phyloP scores from a whole-genome alignment of 177 flowering plant genomes.

The Vitis hybrid region DNA sequence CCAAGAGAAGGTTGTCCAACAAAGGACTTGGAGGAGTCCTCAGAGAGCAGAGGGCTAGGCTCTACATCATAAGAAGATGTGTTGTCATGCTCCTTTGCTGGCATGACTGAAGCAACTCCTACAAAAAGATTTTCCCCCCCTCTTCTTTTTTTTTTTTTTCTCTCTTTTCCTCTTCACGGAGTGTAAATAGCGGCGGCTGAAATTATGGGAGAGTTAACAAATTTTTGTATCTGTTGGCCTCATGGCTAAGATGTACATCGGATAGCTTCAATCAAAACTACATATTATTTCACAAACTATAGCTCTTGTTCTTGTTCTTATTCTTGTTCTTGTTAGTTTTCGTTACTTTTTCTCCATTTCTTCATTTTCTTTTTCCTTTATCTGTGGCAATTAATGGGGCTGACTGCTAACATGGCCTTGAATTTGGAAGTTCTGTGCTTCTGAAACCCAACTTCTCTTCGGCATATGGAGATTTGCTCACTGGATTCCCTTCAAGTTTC shows the following conservation, averaged over 20 bases:
- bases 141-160: constrained; percentile 7
- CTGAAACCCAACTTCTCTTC: no score
- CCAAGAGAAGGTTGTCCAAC: constrained; percentile 50
- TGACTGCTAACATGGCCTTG: no score
- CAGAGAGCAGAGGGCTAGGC: constrained; percentile 63
- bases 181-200: constrained; percentile 36
- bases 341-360: background rate
- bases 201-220: constrained; percentile 10
- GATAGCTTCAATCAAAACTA: constrained; percentile 12
- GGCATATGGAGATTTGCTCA: background rate
- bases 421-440: no score
- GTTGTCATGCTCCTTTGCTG: constrained; percentile 80
- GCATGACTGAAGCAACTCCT: constrained; percentile 40
- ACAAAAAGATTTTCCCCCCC: background rate
- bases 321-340: no score
- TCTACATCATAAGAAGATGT: constrained; percentile 72
- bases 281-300: background rate
- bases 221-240: constrained; percentile 23
- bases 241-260: constrained; percentile 18
- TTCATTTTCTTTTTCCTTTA: background rate
- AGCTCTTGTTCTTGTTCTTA: background rate
- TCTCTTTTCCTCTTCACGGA: constrained; percentile 13
- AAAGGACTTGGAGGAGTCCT: constrained; percentile 59
- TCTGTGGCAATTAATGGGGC: background rate
- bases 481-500: background rate